phyloP scores from a whole-genome alignment of 2,329 filamentous ascomycete species.

The Hypocrella siamensis region DNA sequence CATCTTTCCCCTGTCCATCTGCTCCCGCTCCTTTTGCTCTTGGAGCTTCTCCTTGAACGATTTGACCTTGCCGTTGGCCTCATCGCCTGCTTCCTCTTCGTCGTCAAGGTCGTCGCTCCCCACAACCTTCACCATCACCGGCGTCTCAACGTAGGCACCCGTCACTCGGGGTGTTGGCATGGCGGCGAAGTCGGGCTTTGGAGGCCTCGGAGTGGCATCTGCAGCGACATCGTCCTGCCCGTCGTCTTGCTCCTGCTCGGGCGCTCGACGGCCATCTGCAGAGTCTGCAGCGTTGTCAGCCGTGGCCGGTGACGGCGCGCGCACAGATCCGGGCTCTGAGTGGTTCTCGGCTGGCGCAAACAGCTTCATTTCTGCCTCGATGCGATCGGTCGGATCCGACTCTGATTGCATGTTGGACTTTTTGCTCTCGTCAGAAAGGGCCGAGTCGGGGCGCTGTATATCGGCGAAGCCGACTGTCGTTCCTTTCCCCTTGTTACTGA shows the following conservation, averaged over 20 bases:
- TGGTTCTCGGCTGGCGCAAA: constrained; percentile 39
- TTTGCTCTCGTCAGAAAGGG: constrained; percentile 32
- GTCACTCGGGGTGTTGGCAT: constrained; percentile 38
- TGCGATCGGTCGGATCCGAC: constrained; percentile 37
- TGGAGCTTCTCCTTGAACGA: constrained; percentile 6
- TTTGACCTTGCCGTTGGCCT: constrained; percentile 1
- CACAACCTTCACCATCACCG: constrained; percentile 23
- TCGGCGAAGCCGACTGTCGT: constrained; percentile 31
- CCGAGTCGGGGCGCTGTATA: constrained; percentile 25
- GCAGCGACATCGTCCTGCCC: constrained; percentile 5
- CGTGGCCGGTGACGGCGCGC: constrained; percentile 26
- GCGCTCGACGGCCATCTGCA: not conserved
- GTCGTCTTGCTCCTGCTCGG: constrained; percentile 9
- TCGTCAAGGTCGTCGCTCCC: constrained; percentile 14
- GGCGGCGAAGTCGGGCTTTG: constrained; percentile 26
- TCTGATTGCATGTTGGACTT: constrained; percentile 34
- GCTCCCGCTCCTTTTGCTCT: constrained; percentile 4
- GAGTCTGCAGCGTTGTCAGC: constrained; percentile 17
- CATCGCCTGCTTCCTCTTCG: not conserved
- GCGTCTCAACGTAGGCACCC: constrained; percentile 42
- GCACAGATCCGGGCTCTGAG: constrained; percentile 38
- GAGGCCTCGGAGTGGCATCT: constrained; percentile 32
- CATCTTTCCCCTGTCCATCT: constrained; percentile 2
- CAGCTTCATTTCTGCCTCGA: constrained; percentile 38
- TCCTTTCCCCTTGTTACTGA: constrained; percentile 12